Evolutionary conservation across 345 rosid genomes (phyloP), one percentile per base, ranked within the genome.

Genomic region (Isatis tinctoria): DNA sequence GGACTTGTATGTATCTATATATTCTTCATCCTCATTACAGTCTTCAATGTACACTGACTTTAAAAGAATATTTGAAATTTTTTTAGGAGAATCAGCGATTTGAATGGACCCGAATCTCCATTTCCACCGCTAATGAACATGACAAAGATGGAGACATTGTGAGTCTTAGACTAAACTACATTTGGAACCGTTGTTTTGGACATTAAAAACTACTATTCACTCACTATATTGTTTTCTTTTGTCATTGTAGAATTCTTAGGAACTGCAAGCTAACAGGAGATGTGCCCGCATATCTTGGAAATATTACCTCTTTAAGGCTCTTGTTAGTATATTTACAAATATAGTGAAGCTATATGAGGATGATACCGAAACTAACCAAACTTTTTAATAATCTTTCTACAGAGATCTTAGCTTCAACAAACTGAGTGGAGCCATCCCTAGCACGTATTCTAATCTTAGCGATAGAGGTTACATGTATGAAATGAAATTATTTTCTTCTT

Each of bases 381-480:
- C 4, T 59, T n/a, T 71, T 10, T 71, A 3, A 35, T 8, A 26
- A 36, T 36, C 9, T n/a, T 49, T 16, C 5, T 28, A 8, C 72
- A 87, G 91, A 71, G 88, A 87, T 82, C 73, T 85, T 79, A 85
- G 87, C 70, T 87, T 85, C 53, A 85, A 87, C 73, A 79, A 70
- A 36, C 56, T 87, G 32, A 65, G 30, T 28, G 91, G 88, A 60
- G 10, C 53, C 52, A 72, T 87, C 28, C 91, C 91, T 3, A 10
- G 1, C 12, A 60, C 60, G 2, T 71, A 48, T 26, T 10, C 60
- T 7, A 27, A 14, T 49, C 51, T 60, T 11, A 47, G 59, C 1
- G 0, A 60, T 1, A 8, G n/a, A 13, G 51, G 54, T 17, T 47
- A 24, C 68, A 71, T 71, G 75, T 71, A 37, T 12, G 59, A 22